Conservation (phyloP, 2,329 filamentous ascomycete genomes). For the Mycocentrospora acerina region DNA sequence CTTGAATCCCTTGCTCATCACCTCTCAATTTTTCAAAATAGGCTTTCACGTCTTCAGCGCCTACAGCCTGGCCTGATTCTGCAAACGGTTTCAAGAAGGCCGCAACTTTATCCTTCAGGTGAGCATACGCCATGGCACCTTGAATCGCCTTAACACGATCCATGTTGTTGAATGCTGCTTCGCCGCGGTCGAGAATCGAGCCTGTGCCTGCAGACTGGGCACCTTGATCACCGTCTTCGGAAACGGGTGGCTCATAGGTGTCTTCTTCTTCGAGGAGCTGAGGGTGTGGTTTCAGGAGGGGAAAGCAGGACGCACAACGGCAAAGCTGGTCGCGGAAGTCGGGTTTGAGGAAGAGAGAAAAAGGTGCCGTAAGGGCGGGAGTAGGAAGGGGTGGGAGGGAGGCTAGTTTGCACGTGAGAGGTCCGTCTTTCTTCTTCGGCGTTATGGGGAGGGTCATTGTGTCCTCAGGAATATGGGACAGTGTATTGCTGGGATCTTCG, state of each 20-base stretch:
- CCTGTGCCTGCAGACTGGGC: slow-evolving; percentile 67
- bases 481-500: slow-evolving; percentile 28
- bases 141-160: slow-evolving; percentile 91
- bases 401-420: slow-evolving; percentile 60
- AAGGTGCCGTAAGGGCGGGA: slow-evolving; percentile 54
- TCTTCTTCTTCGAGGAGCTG: slow-evolving; percentile 95
- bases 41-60: slow-evolving; percentile 92
- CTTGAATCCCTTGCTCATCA: slow-evolving; percentile 70
- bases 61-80: slow-evolving; percentile 82
- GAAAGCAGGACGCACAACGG: slow-evolving; percentile 79
- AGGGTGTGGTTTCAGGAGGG: slow-evolving; percentile 66
- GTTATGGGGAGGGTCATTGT: slow-evolving; percentile 25
- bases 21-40: slow-evolving; percentile 95
- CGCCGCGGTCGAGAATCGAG: slow-evolving; percentile 85
- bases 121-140: slow-evolving; percentile 97
- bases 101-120: slow-evolving; percentile 94
- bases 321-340: slow-evolving; percentile 82
- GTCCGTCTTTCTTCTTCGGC: slow-evolving; percentile 25
- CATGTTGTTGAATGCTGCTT: slow-evolving; percentile 86
- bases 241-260: slow-evolving; percentile 87
- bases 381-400: slow-evolving; percentile 58
- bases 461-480: slow-evolving; percentile 40
- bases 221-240: slow-evolving; percentile 57
- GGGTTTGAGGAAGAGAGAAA: slow-evolving; percentile 81
- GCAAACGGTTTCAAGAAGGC: slow-evolving; percentile 92